Conservation (phyloP, 768 basidiomycete genomes). For the Boletus rubroflammeus region DNA sequence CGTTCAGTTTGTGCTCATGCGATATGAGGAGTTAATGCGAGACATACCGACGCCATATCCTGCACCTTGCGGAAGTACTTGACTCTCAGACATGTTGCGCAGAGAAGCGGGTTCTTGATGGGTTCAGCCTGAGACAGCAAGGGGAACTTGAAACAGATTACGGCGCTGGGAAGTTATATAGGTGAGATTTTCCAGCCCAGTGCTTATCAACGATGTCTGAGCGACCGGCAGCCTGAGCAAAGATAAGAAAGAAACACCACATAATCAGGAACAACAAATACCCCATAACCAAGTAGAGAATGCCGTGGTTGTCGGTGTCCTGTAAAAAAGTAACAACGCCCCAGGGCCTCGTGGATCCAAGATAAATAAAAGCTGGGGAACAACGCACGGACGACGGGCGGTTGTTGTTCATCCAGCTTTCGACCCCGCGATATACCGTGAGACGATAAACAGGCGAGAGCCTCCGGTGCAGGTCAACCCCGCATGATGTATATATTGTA, state of each 20-base stretch:
- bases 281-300: not conserved
- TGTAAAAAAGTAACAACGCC: too few relatives aligned
- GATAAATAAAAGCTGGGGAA: not conserved
- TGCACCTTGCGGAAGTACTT: constrained; percentile 71
- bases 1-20: not conserved
- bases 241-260: constrained; percentile 14
- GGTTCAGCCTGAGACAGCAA: not conserved
- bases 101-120: not conserved
- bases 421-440: not conserved
- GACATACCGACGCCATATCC: constrained; percentile 78
- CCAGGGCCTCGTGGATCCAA: too few relatives aligned
- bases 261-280: not conserved
- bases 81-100: constrained; percentile 23
- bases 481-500: not conserved
- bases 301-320: not conserved
- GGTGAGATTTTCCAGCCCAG: not conserved
- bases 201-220: constrained; percentile 18
- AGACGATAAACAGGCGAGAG: not conserved
- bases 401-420: not conserved
- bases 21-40: not conserved
- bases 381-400: not conserved
- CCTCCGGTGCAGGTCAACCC: not conserved
- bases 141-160: not conserved
- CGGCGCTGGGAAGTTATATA: constrained; percentile 10
- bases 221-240: not conserved